Evolutionary conservation across 192 early-diverging fungal species (phyloP).

Genomic region (Entophlyctis helioformis): DNA sequence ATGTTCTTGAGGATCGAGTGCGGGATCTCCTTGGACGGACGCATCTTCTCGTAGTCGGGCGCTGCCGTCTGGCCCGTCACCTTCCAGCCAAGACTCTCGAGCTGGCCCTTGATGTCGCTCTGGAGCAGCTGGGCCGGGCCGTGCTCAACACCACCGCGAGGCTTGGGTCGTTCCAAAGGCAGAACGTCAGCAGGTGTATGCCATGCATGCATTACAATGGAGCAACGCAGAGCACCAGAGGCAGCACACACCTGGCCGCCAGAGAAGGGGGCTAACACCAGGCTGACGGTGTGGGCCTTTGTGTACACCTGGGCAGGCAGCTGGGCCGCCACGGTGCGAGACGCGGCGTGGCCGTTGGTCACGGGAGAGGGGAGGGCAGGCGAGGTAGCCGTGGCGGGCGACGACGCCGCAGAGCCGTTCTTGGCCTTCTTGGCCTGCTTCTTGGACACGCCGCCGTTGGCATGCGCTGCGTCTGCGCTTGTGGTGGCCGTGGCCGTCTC

Average conservation of each 20-base stretch:
- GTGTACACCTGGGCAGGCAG: not conserved
- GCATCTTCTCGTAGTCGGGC: constrained; percentile 53
- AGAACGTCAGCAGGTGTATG: too few relatives aligned
- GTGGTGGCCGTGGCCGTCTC: too few relatives aligned
- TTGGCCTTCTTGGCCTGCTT: too few relatives aligned
- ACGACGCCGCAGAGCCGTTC: too few relatives aligned
- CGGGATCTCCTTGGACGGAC: constrained; percentile 61
- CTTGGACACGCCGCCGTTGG: too few relatives aligned
- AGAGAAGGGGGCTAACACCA: not conserved
- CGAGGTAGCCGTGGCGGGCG: too few relatives aligned
- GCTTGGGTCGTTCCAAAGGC: too few relatives aligned
- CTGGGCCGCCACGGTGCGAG: not conserved
- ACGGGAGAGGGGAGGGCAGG: too few relatives aligned
- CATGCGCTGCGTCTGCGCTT: too few relatives aligned
- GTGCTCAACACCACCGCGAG: constrained; percentile 77
- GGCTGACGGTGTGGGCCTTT: not conserved
- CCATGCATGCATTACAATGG: too few relatives aligned
- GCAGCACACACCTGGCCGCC: too few relatives aligned
- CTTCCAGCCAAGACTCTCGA: constrained; percentile 66
- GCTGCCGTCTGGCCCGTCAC: constrained; percentile 63
- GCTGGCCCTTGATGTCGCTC: constrained; percentile 72
- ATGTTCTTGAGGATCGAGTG: constrained; percentile 73
- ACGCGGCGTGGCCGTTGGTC: not conserved
- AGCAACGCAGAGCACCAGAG: too few relatives aligned
- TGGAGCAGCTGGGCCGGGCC: constrained; percentile 76